These are phyloP conservation scores for Ogataea minuta DNA, from an alignment of 805 yeast species.

Conservation along the genomic window DNA sequence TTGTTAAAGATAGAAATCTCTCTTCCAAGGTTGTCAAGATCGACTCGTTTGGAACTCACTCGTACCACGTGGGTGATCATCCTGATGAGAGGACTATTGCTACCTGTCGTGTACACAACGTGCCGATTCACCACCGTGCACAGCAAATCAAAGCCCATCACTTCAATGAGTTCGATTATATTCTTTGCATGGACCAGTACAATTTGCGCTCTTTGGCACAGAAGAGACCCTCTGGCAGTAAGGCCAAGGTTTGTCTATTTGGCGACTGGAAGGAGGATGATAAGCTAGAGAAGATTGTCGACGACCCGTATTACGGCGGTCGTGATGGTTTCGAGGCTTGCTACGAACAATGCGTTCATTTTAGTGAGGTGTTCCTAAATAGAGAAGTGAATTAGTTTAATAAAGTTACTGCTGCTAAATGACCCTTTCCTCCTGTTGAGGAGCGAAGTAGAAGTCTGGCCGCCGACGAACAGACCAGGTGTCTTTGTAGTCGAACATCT, in stretches of 20 bases:
- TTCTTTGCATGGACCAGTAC: conserved; percentile 69
- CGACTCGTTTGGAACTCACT: conserved; percentile 89
- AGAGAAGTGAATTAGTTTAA: conserved; percentile 35
- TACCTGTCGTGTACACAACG: conserved; percentile 68
- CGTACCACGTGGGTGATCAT: conserved; percentile 76
- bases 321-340: conserved; percentile 76
- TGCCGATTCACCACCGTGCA: conserved; percentile 71
- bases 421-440: conserved; percentile 33
- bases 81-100: conserved; percentile 76
- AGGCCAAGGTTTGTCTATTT: conserved; percentile 57
- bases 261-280: conserved; percentile 74
- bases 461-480: conserved; percentile 49
- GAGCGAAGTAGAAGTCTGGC: conserved; percentile 37
- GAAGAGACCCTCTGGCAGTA: conserved; percentile 50
- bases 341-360: conserved; percentile 71
- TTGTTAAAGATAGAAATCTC: conserved; percentile 52
- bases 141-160: conserved; percentile 59
- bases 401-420: conserved; percentile 2
- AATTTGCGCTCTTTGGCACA: conserved; percentile 51
- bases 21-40: conserved; percentile 47
- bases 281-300: conserved; percentile 56
- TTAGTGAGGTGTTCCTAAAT: conserved; percentile 66
- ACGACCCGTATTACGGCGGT: conserved; percentile 94
- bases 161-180: conserved; percentile 60
- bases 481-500: conserved; percentile 70